Conservation (phyloP, 2,329 filamentous ascomycete species). For the Exophiala spinifera region DNA sequence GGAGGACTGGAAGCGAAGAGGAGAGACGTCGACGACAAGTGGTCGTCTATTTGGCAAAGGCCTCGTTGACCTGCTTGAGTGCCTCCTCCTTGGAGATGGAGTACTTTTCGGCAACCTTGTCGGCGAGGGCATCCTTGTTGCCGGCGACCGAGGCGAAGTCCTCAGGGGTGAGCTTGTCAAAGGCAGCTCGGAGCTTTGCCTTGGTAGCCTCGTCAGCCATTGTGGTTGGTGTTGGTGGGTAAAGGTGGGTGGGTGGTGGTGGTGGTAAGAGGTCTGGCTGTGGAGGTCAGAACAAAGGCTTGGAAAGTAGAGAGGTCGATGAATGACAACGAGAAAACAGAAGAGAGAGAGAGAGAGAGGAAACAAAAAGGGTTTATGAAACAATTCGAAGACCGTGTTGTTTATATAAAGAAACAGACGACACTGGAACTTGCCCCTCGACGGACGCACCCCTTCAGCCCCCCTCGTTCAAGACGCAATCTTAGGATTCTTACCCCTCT, state of each 20-base stretch:
- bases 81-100: constrained; percentile 27
- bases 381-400: constrained; percentile 6
- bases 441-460: no score
- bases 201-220: constrained; percentile 27
- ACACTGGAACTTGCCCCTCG: no score
- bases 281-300: no score
- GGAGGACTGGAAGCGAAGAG: no score
- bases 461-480: neutral
- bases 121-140: constrained; percentile 21
- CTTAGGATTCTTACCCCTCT: constrained; percentile 17
- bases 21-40: no score
- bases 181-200: constrained; percentile 20
- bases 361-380: no score
- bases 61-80: constrained; percentile 20
- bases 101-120: constrained; percentile 24
- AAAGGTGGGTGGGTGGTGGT: neutral
- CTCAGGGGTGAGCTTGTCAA: constrained; percentile 28
- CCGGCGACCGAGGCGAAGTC: constrained; percentile 24
- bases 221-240: constrained; percentile 5
- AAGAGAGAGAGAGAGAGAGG: neutral
- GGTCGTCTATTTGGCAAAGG: constrained; percentile 16
- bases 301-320: no score
- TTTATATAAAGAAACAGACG: constrained; percentile 22
- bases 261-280: no score
- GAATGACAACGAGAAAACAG: no score